These are phyloP conservation scores for Dinochytrium kinnereticum DNA, from an alignment of 371 early-diverging fungal species.

Conservation along the genomic window DNA sequence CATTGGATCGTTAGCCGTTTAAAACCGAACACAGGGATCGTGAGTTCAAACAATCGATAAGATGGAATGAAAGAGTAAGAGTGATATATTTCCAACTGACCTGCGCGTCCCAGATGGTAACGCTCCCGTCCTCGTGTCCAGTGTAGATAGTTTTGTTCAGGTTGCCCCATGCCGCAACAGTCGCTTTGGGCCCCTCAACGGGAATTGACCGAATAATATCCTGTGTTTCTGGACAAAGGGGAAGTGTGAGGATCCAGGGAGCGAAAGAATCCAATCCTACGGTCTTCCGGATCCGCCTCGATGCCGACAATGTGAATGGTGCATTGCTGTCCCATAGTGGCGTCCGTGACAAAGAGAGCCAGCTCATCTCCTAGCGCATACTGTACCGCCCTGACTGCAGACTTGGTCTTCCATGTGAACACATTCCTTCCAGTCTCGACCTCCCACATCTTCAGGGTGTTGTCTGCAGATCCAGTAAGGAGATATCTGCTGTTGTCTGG, in stretches of 20 bases:
- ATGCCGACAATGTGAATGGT: constrained; percentile 82
- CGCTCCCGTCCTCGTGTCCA: constrained; percentile 91
- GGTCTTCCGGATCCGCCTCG: constrained; percentile 63
- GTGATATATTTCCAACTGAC: no score
- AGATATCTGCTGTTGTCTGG: constrained; percentile 69
- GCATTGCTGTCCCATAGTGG: constrained; percentile 92
- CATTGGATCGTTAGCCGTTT: no score
- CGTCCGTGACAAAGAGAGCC: constrained; percentile 93
- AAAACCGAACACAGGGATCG: no score
- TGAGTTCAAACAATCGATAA: constrained; percentile 31
- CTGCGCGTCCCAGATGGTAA: constrained; percentile 83
- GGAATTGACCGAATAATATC: constrained; percentile 74
- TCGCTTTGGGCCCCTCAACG: constrained; percentile 80
- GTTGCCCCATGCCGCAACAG: constrained; percentile 91
- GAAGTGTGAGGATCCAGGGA: no score
- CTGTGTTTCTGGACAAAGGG: constrained; percentile 63
- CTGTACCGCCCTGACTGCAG: constrained; percentile 92
- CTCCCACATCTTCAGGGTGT: constrained; percentile 94
- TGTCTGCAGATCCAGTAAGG: constrained; percentile 95
- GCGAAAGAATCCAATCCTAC: no score
- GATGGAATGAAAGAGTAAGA: constrained; percentile 18
- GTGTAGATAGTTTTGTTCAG: constrained; percentile 89
- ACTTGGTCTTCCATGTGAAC: constrained; percentile 86
- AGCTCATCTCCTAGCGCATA: constrained; percentile 88
- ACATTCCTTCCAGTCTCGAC: constrained; percentile 91